Evolutionary conservation across 345 rosid species (phyloP), one percentile per base, ranked within the genome.

Genomic region (Arabidopsis thaliana): DNA sequence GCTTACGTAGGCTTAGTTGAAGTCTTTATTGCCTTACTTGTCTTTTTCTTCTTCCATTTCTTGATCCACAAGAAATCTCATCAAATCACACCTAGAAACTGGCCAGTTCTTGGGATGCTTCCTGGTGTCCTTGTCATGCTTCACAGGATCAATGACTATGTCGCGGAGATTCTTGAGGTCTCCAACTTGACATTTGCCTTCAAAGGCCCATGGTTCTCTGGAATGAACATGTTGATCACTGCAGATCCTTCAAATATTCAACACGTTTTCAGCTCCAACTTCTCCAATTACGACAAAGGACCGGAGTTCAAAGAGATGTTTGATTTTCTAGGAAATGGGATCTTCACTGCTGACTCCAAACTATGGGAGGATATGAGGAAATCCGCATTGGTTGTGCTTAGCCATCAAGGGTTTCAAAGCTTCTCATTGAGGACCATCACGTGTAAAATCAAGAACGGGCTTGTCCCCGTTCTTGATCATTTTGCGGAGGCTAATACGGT

Each of bases 331-430:
- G 85, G 83, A 16, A 79, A 77, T 16, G 84, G 81, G 1, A 72
- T 83, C 51, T 75, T 81, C 77, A 81, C 80, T 45, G 69, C 81
- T 22, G 86, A 83, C 58, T 78, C 70, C 0, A 83, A 83, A 28
- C 59, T 72, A 5, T 81, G 81, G 81, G 66, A 67, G 20, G 28
- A 44, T 14, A 79, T 81, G 73, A 81, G 84, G 46, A 79, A 58
- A 12, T 50, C 78, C 5, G 70, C 72, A 13, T 56, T 72, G 9
- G 44, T 74, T 3, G 33, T 78, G 44, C 46, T 81, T 32, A 75
- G 58, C 56, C 78, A 78, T 59, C 78, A 64, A 9, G 45, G 42
- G 24, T 82, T 82, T 56, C 79, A 73, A 40, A 55, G 70, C 23
- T 65, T 79, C 23, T 44, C 77, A 32, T 40, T 59, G 7, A 73